Base-by-base conservation (phyloP, 78 protist species). In the Emiliania huxleyi region DNA sequence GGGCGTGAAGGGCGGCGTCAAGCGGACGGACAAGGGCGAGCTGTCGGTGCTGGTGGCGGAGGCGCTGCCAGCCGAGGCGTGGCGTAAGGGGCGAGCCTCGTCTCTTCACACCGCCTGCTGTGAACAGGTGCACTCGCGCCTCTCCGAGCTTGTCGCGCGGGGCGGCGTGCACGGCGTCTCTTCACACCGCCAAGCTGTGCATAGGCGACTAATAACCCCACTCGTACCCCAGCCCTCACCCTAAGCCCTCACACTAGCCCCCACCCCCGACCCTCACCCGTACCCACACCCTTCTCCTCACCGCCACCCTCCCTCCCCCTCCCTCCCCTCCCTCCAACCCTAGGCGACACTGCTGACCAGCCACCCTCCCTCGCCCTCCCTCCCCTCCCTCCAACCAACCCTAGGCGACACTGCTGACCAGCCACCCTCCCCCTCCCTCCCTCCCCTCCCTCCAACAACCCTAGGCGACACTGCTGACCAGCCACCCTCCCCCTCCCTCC, bases 11-110 rank as follows among this genome's bases (percentile, higher is more conserved):
- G 97, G 97, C 19, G 22, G 40, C 48, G 44, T 92, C 19, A 91
- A 91, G 77, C 94, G 96, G 26, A 92, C 96, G 21, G 89, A 92
- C 40, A 94, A 71, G 55, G 97, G 97, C 48, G 95, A 96, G 84
- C 81, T 77, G 33, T 77, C 87, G 37, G 87, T 77, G 33, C 2
- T 2, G 0, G 87, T 48, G 44, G 0, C 62, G 29, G 62, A 52
- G 62, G 62, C 62, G 62, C 62, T 8, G 62, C 62, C 62, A 52
- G 29, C 62, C n/a, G n/a, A n/a, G n/a, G n/a, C n/a, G n/a, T n/a
- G n/a, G n/a, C n/a, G n/a, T n/a, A n/a, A n/a, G n/a, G n/a, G n/a
- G n/a, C n/a, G n/a, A n/a, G n/a, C n/a, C n/a, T n/a, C n/a, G n/a
- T n/a, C n/a, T n/a, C n/a, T n/a, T n/a, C n/a, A n/a, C n/a, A n/a